Evolutionary conservation across 1,139 yeast genomes (phyloP).

Genomic region (Diutina sp.): DNA sequence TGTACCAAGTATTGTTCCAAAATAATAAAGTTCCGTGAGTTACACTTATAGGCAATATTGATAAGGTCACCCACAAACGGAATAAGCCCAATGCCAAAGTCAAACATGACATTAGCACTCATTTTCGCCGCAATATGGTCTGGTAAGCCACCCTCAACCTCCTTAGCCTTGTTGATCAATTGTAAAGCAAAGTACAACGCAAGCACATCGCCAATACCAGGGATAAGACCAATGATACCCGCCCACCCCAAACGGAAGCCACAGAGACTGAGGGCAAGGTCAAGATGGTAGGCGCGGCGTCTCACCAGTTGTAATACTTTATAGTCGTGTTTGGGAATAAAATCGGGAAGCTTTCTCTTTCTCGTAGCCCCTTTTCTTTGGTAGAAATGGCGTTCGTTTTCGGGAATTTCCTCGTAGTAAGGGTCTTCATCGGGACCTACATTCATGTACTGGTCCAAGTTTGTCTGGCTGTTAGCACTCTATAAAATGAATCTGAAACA

Average conservation of each 20-base stretch:
- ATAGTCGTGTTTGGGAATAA: constrained; percentile 41
- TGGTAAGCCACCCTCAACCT: constrained; percentile 59
- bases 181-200: constrained; percentile 37
- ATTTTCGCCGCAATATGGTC: constrained; percentile 31
- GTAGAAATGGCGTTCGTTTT: constrained; percentile 29
- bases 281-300: constrained; percentile 52
- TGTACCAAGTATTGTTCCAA: constrained; percentile 44
- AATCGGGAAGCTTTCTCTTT: constrained; percentile 37
- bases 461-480: constrained; percentile 15
- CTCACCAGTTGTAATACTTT: constrained; percentile 40
- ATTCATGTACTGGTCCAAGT: constrained; percentile 13
- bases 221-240: constrained; percentile 57
- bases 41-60: constrained; percentile 59
- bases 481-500: neutral
- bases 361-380: constrained; percentile 35
- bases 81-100: constrained; percentile 56
- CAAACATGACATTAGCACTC: constrained; percentile 48
- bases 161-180: constrained; percentile 35
- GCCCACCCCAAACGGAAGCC: constrained; percentile 67
- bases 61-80: constrained; percentile 65
- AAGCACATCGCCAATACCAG: constrained; percentile 47
- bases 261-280: constrained; percentile 46
- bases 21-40: constrained; percentile 56
- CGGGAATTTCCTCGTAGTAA: constrained; percentile 36
- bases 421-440: constrained; percentile 22